phyloP scores from a whole-genome alignment of 345 rosid genomes.

The Nephelium lappaceum region DNA sequence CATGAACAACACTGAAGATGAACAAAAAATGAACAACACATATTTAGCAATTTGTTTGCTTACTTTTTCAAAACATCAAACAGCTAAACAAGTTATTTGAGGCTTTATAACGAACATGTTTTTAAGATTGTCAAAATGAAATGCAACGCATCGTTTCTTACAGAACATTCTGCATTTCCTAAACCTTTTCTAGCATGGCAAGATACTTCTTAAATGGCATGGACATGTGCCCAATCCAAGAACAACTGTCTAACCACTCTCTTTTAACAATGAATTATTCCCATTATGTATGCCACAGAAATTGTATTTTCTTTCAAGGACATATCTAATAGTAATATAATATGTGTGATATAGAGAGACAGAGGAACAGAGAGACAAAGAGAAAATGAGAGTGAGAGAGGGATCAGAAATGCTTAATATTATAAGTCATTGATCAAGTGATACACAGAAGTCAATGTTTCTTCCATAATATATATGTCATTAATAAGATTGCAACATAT shows the following conservation, averaged over 20 bases:
- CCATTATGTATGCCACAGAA: neutral
- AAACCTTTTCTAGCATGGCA: neutral
- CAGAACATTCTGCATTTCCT: neutral
- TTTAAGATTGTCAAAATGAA: neutral
- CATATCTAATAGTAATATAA: neutral
- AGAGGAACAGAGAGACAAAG: neutral
- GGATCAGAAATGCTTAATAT: neutral
- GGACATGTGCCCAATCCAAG: neutral
- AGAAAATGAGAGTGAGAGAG: neutral
- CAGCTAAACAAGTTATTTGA: neutral
- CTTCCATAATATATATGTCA: neutral
- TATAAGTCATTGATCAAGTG: neutral
- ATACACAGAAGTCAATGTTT: neutral
- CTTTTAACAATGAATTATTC: neutral
- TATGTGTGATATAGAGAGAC: neutral
- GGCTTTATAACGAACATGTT: neutral
- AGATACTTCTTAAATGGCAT: neutral
- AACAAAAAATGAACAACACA: neutral
- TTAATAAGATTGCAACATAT: neutral
- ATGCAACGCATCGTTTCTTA: neutral
- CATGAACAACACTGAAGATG: neutral
- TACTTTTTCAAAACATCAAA: neutral
- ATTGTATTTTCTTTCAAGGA: slow-evolving; percentile 1
- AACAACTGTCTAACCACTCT: neutral
- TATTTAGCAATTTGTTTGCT: neutral